Base-by-base conservation (phyloP, 371 early-diverging fungal genomes). In the Vairimorpha necatrix region DNA sequence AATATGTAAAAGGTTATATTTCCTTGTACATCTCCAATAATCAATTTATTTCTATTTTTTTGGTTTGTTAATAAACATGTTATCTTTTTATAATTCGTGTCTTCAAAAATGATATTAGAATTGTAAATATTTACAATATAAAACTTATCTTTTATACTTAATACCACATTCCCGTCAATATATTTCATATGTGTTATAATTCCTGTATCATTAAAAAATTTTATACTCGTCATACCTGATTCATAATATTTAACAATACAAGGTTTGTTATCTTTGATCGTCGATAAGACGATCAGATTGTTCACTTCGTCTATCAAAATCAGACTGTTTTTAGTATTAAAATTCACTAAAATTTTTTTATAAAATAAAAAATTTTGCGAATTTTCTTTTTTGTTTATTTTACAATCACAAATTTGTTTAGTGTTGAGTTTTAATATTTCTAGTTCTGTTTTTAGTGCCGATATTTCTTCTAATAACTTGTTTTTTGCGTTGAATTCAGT, bases 11-110 rank as follows among this genome's bases (percentile, higher is more conserved):
- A 47, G 28, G 67, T 46, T 24, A 80, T n/a, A 36, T 20, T 38
- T 16, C 81, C 81, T n/a, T 24, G 61, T 36, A 70, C 60, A 67
- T 77, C 76, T 28, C 67, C 76, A 0, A 53, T 38, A 70, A 69
- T 70, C 26, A 80, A 28, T 67, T 54, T 36, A 63, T 74, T 56
- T 48, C 71, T 72, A 46, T 70, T 48, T 11, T 60, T 42, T 20
- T 14, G 32, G 53, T 77, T 63, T 67, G 69, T 70, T 34, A 46
- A 38, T 1, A 74, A 16, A 16, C 63, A 54, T 34, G 65, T 48
- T 46, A 80, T 67, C 39, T 26, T 47, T 20, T 66, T 67, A 13
- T 76, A 1, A 9, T 60, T 30, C 1, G 1, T 58, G 28, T 47
- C 42, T 30, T 24, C 68, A 20, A 14, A 36, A 28, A 77, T 48